Evolutionary conservation across 1,284 basidiomycete genomes (phyloP).

Genomic region (Hymenochaete sp.): DNA sequence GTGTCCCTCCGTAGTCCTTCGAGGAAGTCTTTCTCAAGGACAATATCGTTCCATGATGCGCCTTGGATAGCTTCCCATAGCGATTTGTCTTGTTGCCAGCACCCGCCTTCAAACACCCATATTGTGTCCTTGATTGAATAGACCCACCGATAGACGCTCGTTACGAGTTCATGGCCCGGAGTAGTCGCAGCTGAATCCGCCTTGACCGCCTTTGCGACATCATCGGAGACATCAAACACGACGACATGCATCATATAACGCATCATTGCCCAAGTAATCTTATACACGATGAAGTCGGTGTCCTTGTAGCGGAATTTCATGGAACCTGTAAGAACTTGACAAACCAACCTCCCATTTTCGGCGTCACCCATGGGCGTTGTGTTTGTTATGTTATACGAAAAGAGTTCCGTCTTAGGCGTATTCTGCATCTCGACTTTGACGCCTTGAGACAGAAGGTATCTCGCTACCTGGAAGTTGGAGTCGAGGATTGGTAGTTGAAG

Average conservation of each 20-base stretch:
- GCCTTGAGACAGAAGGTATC: slow-evolving; percentile 16
- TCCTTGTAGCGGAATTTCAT: slow-evolving; percentile 18
- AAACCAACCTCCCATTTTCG: slow-evolving; percentile 1
- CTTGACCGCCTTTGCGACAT: slow-evolving; percentile 12
- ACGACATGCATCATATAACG: neutral
- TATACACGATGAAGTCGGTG: slow-evolving; percentile 19
- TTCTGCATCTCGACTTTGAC: slow-evolving; percentile 10
- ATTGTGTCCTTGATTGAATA: slow-evolving; percentile 28
- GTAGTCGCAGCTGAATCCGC: neutral
- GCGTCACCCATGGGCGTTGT: neutral
- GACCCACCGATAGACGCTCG: slow-evolving; percentile 24
- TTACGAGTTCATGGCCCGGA: slow-evolving; percentile 24
- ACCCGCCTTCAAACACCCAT: slow-evolving; percentile 32
- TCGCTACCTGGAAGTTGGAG: slow-evolving; percentile 10
- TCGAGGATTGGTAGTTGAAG: slow-evolving; percentile 18
- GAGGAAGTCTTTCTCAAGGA: slow-evolving; percentile 34
- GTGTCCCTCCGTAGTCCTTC: slow-evolving; percentile 30
- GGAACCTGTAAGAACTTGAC: slow-evolving; percentile 15
- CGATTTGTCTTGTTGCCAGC: slow-evolving; percentile 29
- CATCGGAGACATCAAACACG: neutral
- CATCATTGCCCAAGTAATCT: slow-evolving; percentile 18
- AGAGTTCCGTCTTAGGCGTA: slow-evolving; percentile 14
- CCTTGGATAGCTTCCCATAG: slow-evolving; percentile 33
- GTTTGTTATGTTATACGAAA: slow-evolving; percentile 7
- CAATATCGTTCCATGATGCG: slow-evolving; percentile 31